phyloP scores from a whole-genome alignment of 2,329 filamentous ascomycete genomes.

The Fusarium musae region DNA sequence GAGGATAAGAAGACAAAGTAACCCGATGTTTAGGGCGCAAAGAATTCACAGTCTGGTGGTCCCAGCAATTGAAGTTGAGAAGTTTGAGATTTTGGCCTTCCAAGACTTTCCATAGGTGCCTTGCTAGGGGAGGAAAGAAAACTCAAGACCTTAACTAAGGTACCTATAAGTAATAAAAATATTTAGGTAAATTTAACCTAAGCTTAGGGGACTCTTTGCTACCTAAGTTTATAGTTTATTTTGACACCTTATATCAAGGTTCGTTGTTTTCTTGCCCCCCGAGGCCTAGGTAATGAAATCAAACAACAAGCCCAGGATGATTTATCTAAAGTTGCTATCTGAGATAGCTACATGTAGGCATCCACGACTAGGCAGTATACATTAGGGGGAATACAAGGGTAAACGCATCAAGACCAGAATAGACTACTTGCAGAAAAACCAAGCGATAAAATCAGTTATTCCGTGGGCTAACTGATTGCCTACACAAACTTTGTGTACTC shows the following conservation, averaged over 20 bases:
- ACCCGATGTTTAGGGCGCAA: neutral
- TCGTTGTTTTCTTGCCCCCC: too few species aligned
- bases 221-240: too few species aligned
- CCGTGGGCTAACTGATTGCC: neutral
- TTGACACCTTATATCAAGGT: too few species aligned
- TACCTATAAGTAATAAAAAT: too few species aligned
- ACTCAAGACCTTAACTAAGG: too few species aligned
- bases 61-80: neutral
- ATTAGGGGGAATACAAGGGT: neutral
- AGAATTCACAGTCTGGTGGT: neutral
- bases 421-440: neutral
- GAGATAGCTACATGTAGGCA: neutral
- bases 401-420: neutral
- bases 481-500: neutral
- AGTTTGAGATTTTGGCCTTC: neutral
- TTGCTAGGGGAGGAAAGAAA: neutral
- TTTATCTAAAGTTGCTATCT: neutral
- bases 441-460: neutral
- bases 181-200: too few species aligned
- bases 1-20: slow-evolving; percentile 36
- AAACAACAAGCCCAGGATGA: neutral
- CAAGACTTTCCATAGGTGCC: neutral
- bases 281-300: neutral
- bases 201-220: too few species aligned
- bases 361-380: neutral